Evolutionary conservation across 2,329 filamentous ascomycete genomes (phyloP), one percentile per base, ranked within the genome.

Genomic region (Chaetomium olivaceum): DNA sequence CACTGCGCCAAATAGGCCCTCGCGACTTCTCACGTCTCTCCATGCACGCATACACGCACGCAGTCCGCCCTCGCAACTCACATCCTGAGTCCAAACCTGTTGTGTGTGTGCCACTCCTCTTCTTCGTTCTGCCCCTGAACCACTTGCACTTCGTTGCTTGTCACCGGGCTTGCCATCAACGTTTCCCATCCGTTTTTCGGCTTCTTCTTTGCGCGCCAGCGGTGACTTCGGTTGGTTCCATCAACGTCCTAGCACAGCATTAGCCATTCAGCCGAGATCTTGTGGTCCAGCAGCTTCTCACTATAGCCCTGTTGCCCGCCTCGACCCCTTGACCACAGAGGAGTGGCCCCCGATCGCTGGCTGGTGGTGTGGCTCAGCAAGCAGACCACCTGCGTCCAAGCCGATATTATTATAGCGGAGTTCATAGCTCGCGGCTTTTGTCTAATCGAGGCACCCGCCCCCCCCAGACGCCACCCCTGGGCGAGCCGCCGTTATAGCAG

Each of bases 211-310:
- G 72, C 64, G 52, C 69, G 69, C 63, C 60, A 68, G 64, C 48
- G 43, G 68, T 70, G 68, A 68, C 71, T 72, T 71, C 72, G 70
- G 75, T 76, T 79, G 74, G 76, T 76, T 76, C 76, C 77, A 74
- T 74, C 71, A 69, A 73, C 71, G 72, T 73, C 74, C 74, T 76
- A 71, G 74, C 76, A 80, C 77, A 77, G 77, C 79, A 81, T 81
- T 79, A 80, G 74, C 79, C 78, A 80, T 82, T 81, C 79, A 82
- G 80, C 80, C 80, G 79, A 80, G 74, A 79, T 68, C 75, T 75
- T 74, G 77, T 76, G 73, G 73, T 68, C 75, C 74, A 75, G 76
- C 73, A 9, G 73, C 74, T 67, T 56, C 73, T 73, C 76, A 74
- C 75, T 79, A 76, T 75, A 71, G 72, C 74, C 73, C 73, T 73